Evolutionary conservation across 768 basidiomycete genomes (phyloP).

Genomic region (Lyophyllum atratum): DNA sequence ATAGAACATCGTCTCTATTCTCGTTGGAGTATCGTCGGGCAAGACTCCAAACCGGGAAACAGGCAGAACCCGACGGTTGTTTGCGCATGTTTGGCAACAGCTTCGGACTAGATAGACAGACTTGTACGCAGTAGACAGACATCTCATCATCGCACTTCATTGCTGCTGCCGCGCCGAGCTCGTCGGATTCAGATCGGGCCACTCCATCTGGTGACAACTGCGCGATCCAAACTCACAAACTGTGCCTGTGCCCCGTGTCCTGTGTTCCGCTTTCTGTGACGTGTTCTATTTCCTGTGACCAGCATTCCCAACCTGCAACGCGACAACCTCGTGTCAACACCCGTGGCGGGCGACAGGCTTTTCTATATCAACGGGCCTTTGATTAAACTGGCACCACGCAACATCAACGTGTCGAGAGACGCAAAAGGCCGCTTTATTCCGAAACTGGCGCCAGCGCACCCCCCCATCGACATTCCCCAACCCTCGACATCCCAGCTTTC

Average conservation of each 20-base stretch:
- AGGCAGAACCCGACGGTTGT: not conserved
- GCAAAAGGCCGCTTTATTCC: not conserved
- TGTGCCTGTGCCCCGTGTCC: not conserved
- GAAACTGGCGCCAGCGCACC: not conserved
- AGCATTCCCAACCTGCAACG: not conserved
- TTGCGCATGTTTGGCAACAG: not conserved
- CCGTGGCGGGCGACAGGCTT: not conserved
- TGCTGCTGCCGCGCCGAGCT: not conserved
- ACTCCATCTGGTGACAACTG: conserved; percentile 10
- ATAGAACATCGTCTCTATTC: not conserved
- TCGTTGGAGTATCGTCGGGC: not conserved
- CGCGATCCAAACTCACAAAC: not conserved
- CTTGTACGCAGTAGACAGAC: not conserved
- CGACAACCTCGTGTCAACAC: not conserved
- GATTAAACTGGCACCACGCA: not conserved
- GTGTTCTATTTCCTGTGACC: too few species aligned
- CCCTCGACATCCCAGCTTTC: not conserved
- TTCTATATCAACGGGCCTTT: not conserved
- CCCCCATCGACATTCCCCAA: not conserved
- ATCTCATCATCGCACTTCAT: not conserved
- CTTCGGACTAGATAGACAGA: not conserved
- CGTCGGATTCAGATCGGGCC: not conserved
- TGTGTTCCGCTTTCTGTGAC: not conserved
- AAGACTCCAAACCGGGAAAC: not conserved
- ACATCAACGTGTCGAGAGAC: not conserved